Evolutionary conservation across 148 eudicot species (phyloP), one percentile per base, ranked within the genome.

Genomic region (Chenopodium suecicum): DNA sequence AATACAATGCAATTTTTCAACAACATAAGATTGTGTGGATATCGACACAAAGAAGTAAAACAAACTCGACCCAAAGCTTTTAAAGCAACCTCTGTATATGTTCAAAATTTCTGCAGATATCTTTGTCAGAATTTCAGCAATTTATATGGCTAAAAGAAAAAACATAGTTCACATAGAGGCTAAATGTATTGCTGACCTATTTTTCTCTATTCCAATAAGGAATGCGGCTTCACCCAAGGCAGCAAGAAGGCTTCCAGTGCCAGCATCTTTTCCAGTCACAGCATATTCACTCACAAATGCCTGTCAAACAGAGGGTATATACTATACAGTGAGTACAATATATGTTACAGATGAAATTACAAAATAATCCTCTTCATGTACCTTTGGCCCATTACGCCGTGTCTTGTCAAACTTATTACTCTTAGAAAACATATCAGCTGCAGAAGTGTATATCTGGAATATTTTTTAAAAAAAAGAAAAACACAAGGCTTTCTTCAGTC

Each of bases 281-380:
- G 94, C 99, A 82, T 96, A 96, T 72, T 96, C 99, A 87, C 99
- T 95, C 80, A 96, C 99, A 86, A 96, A 96, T 84, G 92, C 99
- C 99, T 94, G 84, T 69, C 47, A 65, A 65, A 86, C 48, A 80
- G 73, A 76, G 31, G 70, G 78, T 44, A 73, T 79, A 37, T 2
- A 2, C 37, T 34, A 34, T 34, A 31, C 32, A 37, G 52, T 70
- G 76, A 88, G 78, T 41, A 62, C 77, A 48, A 50, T 48, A 63
- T 75, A 34, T 54, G 32, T 48, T 62, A n/a, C 31, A 22, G 31
- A 60, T 27, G 25, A 41, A 41, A 54, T 25, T 12, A 7, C 41
- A 37, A 74, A 74, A 16, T 13, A 23, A 13, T 25, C n/a, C 9
- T 11, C 75, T 72, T 22, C 25, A 50, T 6, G 22, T 80, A 79